phyloP scores from a whole-genome alignment of 805 yeast species.

The Wickerhamomyces kurtzmanii region DNA sequence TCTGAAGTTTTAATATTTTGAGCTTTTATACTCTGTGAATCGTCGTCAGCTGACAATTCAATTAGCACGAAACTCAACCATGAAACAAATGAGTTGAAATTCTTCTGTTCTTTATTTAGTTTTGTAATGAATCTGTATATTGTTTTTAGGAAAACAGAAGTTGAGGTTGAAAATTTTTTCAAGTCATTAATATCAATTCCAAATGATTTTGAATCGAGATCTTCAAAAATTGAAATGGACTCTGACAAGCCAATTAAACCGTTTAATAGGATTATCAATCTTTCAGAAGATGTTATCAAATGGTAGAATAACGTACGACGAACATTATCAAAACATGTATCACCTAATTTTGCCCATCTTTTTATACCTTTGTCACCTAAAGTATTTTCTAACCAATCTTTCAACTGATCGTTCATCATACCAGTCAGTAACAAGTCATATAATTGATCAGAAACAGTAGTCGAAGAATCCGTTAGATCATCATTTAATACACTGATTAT shows the following conservation, averaged over 20 bases:
- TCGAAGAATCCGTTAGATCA: constrained; percentile 18
- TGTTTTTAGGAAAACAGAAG: constrained; percentile 16
- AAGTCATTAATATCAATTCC: background rate
- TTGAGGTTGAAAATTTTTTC: constrained; percentile 3
- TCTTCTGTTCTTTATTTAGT: constrained; percentile 33
- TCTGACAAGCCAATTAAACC: constrained; percentile 28
- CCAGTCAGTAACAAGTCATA: constrained; percentile 45
- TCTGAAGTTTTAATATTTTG: constrained; percentile 11
- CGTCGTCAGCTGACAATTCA: constrained; percentile 17
- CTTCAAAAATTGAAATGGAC: constrained; percentile 18
- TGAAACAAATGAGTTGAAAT: constrained; percentile 29
- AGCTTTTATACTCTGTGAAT: constrained; percentile 7
- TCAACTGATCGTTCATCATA: constrained; percentile 34
- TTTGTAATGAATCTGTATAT: constrained; percentile 28
- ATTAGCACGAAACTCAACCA: constrained; percentile 27
- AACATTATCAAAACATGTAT: constrained; percentile 37
- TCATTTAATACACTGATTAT: constrained; percentile 25
- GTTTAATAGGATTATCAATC: constrained; percentile 36
- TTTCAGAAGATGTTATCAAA: constrained; percentile 46
- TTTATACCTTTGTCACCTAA: constrained; percentile 59
- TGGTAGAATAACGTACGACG: constrained; percentile 37
- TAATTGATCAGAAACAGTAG: constrained; percentile 26
- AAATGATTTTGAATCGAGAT: background rate
- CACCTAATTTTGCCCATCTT: constrained; percentile 42
- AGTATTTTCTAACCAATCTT: constrained; percentile 54